Evolutionary conservation across 2,329 filamentous ascomycete genomes (phyloP).

Genomic region (Aspergillus latus): DNA sequence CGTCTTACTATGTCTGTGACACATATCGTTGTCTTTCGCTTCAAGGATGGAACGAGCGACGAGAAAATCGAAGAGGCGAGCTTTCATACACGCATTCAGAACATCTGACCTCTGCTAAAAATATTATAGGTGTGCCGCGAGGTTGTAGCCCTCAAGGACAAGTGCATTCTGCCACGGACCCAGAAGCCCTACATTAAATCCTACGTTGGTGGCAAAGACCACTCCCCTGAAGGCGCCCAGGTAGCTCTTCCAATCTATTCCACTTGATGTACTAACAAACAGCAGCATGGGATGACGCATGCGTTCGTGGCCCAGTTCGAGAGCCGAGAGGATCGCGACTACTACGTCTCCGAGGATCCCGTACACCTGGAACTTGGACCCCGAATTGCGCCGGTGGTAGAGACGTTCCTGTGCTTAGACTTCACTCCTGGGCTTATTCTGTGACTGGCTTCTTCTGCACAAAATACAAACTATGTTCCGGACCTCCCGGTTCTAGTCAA

Average conservation of each 20-base stretch:
- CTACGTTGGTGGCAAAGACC: conserved; percentile 17
- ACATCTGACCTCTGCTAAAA: conserved; percentile 28
- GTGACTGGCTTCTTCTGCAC: neutral
- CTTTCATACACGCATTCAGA: conserved; percentile 6
- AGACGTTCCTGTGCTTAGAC: neutral
- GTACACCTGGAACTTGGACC: conserved; percentile 58
- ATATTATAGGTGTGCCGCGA: conserved; percentile 49
- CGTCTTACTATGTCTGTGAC: conserved; percentile 57
- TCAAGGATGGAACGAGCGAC: conserved; percentile 54
- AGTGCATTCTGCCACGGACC: conserved; percentile 60
- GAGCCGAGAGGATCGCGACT: conserved; percentile 62
- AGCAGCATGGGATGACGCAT: conserved; percentile 65
- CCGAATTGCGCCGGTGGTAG: neutral
- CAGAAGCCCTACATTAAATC: conserved; percentile 41
- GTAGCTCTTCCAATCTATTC: conserved; percentile 39
- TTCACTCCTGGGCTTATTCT: neutral
- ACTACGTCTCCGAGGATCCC: conserved; percentile 67
- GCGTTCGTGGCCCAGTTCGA: conserved; percentile 69
- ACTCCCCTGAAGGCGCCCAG: conserved; percentile 51
- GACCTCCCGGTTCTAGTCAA: too few relatives aligned
- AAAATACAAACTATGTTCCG: too few relatives aligned
- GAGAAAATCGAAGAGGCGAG: conserved; percentile 59
- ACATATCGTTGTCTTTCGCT: conserved; percentile 69
- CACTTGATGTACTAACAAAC: neutral
- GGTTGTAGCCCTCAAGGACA: conserved; percentile 52